Conservation (phyloP, 495 filamentous ascomycete genomes). For the Xylaria intraflava region DNA sequence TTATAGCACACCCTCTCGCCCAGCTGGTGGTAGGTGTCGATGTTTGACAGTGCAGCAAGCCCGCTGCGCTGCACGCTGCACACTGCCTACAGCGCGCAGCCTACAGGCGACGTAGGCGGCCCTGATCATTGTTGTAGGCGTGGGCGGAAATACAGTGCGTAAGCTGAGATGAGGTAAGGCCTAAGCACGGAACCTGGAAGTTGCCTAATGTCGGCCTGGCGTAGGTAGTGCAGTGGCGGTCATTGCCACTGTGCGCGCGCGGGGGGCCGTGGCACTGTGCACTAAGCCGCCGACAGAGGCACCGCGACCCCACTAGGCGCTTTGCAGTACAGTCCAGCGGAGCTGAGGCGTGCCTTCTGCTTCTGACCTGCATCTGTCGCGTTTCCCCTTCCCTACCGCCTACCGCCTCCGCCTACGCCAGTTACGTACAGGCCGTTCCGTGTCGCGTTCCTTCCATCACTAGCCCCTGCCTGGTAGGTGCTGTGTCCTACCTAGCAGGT, state of each 20-base stretch:
- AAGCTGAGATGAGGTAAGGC: neutral
- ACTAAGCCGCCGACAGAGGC: neutral
- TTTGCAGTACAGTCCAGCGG: neutral
- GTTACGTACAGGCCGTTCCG: constrained; percentile 13
- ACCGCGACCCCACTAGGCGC: neutral
- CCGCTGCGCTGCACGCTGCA: too few relatives aligned
- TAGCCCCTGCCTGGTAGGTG: neutral
- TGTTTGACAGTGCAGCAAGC: too few relatives aligned
- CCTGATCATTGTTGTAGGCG: too few relatives aligned
- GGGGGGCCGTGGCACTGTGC: constrained; percentile 5
- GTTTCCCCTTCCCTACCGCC: too few relatives aligned
- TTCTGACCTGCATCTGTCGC: constrained; percentile 14
- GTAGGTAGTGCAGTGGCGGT: neutral
- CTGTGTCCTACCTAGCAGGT: neutral
- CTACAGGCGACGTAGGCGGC: too few relatives aligned
- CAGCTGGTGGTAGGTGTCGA: too few relatives aligned
- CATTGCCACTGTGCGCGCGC: neutral
- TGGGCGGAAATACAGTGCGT: neutral
- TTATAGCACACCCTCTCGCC: too few relatives aligned
- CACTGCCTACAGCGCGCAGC: too few relatives aligned
- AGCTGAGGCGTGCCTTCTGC: neutral
- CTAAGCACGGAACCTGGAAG: neutral
- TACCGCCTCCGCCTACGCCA: too few relatives aligned
- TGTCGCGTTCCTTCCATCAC: constrained; percentile 10
- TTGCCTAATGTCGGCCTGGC: neutral